These are phyloP conservation scores for Suaeda aralocaspica DNA, from an alignment of 148 eudicot genomes.

Conservation along the genomic window DNA sequence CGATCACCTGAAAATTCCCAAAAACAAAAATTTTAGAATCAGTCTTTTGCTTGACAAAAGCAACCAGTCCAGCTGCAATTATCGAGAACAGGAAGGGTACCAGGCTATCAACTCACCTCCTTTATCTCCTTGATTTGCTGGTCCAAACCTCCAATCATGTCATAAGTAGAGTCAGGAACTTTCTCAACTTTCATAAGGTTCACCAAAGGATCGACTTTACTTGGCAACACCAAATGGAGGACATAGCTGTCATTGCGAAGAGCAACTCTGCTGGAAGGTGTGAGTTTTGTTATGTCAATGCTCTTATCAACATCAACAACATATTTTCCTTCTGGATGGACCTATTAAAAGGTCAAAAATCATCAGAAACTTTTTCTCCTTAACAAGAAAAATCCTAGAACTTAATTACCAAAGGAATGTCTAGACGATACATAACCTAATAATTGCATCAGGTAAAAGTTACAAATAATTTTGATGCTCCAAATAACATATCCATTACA, in stretches of 20 bases:
- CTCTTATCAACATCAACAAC: slow-evolving; percentile 70
- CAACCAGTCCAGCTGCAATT: background rate
- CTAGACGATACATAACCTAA: background rate
- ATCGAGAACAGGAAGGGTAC: background rate
- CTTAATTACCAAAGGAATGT: background rate
- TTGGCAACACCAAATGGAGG: slow-evolving; percentile 61
- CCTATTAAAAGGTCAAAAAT: slow-evolving; percentile 31
- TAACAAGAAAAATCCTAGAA: background rate
- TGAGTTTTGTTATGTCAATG: slow-evolving; percentile 63
- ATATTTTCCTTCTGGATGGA: slow-evolving; percentile 72
- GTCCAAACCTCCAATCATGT: slow-evolving; percentile 76
- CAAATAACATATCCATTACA: too few relatives aligned
- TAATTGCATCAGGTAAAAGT: background rate
- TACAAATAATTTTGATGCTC: too few relatives aligned
- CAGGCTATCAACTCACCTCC: slow-evolving; percentile 45
- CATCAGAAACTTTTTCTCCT: slow-evolving; percentile 5
- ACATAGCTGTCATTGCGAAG: slow-evolving; percentile 73
- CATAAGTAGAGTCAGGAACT: slow-evolving; percentile 82
- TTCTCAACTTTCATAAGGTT: slow-evolving; percentile 84
- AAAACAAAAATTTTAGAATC: background rate
- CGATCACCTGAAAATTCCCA: slow-evolving; percentile 50
- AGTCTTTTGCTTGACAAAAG: background rate
- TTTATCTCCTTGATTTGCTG: slow-evolving; percentile 81
- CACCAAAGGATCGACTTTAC: slow-evolving; percentile 73
- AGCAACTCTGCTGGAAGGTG: slow-evolving; percentile 70